Percentiles rank a stretch among this genome's conserved stretches.
Evolutionary conservation across 2,329 filamentous ascomycete genomes (phyloP).

Genomic region (Hypoxylon sp.): DNA sequence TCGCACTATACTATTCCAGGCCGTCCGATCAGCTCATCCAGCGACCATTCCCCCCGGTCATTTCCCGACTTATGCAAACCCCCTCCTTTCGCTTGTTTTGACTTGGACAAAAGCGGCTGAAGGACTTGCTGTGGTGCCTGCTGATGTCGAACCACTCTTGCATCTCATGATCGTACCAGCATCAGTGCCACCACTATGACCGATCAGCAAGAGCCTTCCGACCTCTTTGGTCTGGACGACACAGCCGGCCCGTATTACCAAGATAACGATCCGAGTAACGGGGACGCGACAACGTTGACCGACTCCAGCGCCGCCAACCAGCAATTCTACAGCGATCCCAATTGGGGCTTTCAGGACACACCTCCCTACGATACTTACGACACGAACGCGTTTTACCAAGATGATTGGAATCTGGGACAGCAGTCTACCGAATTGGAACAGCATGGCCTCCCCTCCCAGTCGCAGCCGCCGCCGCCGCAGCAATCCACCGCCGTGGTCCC

Average conservation of each 20-base stretch:
- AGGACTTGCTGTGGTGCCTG: constrained; percentile 37
- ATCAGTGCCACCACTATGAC: constrained; percentile 42
- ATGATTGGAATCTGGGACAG: constrained; percentile 45
- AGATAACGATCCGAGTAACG: constrained; percentile 43
- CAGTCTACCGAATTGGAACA: constrained; percentile 41
- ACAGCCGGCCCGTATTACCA: constrained; percentile 46
- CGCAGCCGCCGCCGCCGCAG: constrained; percentile 49
- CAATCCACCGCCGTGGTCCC: constrained; percentile 41
- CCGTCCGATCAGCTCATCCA: constrained; percentile 37
- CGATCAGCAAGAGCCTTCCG: constrained; percentile 49
- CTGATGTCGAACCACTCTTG: constrained; percentile 49
- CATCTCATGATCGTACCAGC: constrained; percentile 47
- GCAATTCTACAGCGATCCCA: constrained; percentile 51
- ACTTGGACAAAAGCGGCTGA: constrained; percentile 34
- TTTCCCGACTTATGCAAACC: constrained; percentile 36
- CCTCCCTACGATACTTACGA: constrained; percentile 59
- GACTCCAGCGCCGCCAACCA: constrained; percentile 35
- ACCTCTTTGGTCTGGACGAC: constrained; percentile 57
- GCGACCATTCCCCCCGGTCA: constrained; percentile 31
- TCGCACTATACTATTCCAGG: constrained; percentile 36
- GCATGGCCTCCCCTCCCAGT: constrained; percentile 45
- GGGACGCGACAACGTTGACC: constrained; percentile 41
- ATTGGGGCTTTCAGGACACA: constrained; percentile 59
- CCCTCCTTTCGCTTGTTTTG: constrained; percentile 37
- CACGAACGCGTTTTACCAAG: constrained; percentile 47